Percentiles rank a stretch among this genome's conserved stretches.
phyloP scores from a whole-genome alignment of 1,284 basidiomycete species.

The Anthracocystis walkeri region DNA sequence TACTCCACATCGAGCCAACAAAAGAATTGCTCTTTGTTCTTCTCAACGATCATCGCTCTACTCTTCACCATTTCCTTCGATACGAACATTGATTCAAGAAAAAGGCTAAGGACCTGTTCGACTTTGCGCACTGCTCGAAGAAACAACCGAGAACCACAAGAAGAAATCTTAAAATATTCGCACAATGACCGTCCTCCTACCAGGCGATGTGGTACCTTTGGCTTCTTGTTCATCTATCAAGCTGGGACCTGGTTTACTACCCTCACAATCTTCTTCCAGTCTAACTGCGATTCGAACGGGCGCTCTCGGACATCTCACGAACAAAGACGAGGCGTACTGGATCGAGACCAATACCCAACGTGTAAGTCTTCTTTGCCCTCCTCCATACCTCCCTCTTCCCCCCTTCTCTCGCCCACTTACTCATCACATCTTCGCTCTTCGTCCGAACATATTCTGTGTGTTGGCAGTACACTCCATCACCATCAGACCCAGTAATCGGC shows the following conservation, averaged over 20 bases:
- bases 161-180: background rate
- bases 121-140: no score
- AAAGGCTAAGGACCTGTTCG: no score
- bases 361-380: background rate
- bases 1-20: slow-evolving; percentile 9
- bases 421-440: background rate
- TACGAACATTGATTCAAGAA: no score
- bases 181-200: slow-evolving; percentile 57
- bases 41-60: background rate
- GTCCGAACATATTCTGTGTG: no score
- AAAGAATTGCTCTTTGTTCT: background rate
- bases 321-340: slow-evolving; percentile 38
- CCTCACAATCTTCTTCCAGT: slow-evolving; percentile 16
- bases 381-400: background rate
- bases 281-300: slow-evolving; percentile 52
- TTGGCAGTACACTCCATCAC: slow-evolving; percentile 53
- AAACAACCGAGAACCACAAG: no score
- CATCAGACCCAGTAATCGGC: slow-evolving; percentile 58
- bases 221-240: slow-evolving; percentile 37
- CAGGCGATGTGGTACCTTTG: slow-evolving; percentile 53
- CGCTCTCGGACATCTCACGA: slow-evolving; percentile 40
- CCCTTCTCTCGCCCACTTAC: background rate
- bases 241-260: slow-evolving; percentile 58
- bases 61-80: no score
- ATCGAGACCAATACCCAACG: slow-evolving; percentile 53